Conservation (phyloP, 2,329 filamentous ascomycete species). For the Talaromyces sp. region DNA sequence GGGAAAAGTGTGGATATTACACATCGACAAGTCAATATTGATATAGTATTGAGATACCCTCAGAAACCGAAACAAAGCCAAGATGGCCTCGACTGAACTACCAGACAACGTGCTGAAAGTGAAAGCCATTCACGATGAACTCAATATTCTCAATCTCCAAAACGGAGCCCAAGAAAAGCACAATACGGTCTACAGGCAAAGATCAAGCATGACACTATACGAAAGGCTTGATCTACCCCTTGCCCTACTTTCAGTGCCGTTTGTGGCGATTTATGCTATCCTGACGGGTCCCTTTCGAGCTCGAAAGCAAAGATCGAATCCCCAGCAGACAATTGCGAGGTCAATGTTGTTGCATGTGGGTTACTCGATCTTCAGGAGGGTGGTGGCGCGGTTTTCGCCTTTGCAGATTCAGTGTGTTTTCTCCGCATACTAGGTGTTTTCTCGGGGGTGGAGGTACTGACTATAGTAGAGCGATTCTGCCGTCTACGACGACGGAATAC, state of each 20-base stretch:
- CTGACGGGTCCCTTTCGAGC: conserved; percentile 16
- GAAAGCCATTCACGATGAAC: background rate
- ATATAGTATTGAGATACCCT: background rate
- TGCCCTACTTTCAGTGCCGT: conserved; percentile 7
- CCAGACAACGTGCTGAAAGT: background rate
- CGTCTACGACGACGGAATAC: conserved; percentile 11
- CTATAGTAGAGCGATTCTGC: conserved; percentile 1
- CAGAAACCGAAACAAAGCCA: background rate
- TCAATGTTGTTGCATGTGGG: conserved; percentile 33
- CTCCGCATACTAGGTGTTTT: background rate
- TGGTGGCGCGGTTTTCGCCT: conserved; percentile 27
- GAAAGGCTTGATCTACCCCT: conserved; percentile 15
- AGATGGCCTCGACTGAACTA: background rate
- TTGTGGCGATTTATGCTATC: conserved; percentile 14
- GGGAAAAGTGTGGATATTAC: background rate
- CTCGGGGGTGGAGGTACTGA: background rate
- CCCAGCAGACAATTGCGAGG: conserved; percentile 23
- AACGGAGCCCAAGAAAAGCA: background rate
- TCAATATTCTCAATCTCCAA: background rate
- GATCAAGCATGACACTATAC: conserved; percentile 11
- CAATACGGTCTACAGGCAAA: background rate
- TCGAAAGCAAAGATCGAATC: conserved; percentile 15
- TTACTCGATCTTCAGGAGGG: conserved; percentile 34
- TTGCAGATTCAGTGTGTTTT: conserved; percentile 32
- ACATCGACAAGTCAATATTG: background rate